A percentile compares a stretch with the other conserved stretches of the same genome.
Evolutionary conservation across 2,329 filamentous ascomycete species (phyloP).

Genomic region (Ascomycota sp.): DNA sequence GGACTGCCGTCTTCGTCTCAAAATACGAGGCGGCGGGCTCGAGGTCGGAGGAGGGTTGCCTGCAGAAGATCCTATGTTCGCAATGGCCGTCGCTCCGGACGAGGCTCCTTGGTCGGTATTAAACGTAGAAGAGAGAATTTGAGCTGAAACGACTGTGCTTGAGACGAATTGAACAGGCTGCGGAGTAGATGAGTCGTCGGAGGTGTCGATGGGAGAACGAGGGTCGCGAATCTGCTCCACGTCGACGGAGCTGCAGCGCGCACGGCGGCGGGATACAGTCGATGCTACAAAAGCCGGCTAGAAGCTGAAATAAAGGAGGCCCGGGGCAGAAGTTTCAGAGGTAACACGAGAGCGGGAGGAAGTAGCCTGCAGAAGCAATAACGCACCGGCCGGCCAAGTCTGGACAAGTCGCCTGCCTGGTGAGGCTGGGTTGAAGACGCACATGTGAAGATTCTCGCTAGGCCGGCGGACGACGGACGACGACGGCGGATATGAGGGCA

Average conservation of each 20-base stretch:
- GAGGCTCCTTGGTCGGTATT: slow-evolving; percentile 6
- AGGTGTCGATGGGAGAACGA: slow-evolving; percentile 18
- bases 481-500: too few relatives aligned
- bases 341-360: slow-evolving; percentile 1
- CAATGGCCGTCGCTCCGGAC: slow-evolving; percentile 11
- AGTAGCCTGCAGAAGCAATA: neutral
- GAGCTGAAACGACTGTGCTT: slow-evolving; percentile 24
- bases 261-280: slow-evolving; percentile 13
- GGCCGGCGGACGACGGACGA: too few relatives aligned
- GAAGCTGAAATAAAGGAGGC: slow-evolving; percentile 3
- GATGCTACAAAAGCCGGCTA: slow-evolving; percentile 7
- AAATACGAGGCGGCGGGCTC: slow-evolving; percentile 16
- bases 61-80: slow-evolving; percentile 21
- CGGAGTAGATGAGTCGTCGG: slow-evolving; percentile 46
- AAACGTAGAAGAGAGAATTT: slow-evolving; percentile 8
- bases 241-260: slow-evolving; percentile 19
- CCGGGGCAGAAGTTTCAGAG: neutral
- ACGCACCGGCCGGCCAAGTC: neutral
- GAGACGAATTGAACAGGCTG: slow-evolving; percentile 27
- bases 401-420: slow-evolving; percentile 2
- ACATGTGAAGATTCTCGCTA: slow-evolving; percentile 1
- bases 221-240: slow-evolving; percentile 18
- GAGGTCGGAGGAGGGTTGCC: slow-evolving; percentile 7
- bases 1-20: slow-evolving; percentile 35
- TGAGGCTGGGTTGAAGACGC: slow-evolving; percentile 1